Conservation (phyloP, 2,329 filamentous ascomycete genomes). For the Lasiodiplodia theobromae region DNA sequence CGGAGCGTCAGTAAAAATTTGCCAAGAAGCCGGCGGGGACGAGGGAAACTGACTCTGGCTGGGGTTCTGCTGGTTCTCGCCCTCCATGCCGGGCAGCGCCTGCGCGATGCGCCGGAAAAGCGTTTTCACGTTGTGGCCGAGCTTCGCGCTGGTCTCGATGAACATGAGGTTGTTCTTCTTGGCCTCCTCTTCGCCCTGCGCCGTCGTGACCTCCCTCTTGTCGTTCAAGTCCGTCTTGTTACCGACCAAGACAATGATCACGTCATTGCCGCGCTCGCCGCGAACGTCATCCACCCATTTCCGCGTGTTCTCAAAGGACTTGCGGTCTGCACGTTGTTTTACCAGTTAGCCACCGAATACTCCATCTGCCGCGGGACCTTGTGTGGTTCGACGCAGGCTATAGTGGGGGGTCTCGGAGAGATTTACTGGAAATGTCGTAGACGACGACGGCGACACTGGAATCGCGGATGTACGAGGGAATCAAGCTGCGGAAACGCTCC, state of each 20-base stretch:
- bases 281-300: conserved; percentile 99
- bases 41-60: conserved; percentile 73
- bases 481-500: conserved; percentile 94
- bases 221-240: conserved; percentile 99
- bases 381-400: conserved; percentile 13
- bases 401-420: conserved; percentile 20
- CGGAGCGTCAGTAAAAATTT: conserved; percentile 37
- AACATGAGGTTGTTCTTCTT: conserved; percentile 99
- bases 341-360: conserved; percentile 23
- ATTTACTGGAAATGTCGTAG: conserved; percentile 91
- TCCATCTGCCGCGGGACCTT: background rate
- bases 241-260: conserved; percentile 97
- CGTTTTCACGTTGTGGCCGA: conserved; percentile 97
- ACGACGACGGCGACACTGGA: conserved; percentile 97
- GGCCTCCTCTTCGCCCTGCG: conserved; percentile 96
- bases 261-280: conserved; percentile 95
- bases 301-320: conserved; percentile 97
- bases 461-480: conserved; percentile 98
- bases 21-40: background rate
- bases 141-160: conserved; percentile 97
- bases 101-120: conserved; percentile 98
- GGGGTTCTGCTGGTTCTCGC: conserved; percentile 78
- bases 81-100: conserved; percentile 96
- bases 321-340: conserved; percentile 66
- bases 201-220: conserved; percentile 95